Conservation (phyloP, 495 filamentous ascomycete genomes). For the Clavariopsis aquatica region DNA sequence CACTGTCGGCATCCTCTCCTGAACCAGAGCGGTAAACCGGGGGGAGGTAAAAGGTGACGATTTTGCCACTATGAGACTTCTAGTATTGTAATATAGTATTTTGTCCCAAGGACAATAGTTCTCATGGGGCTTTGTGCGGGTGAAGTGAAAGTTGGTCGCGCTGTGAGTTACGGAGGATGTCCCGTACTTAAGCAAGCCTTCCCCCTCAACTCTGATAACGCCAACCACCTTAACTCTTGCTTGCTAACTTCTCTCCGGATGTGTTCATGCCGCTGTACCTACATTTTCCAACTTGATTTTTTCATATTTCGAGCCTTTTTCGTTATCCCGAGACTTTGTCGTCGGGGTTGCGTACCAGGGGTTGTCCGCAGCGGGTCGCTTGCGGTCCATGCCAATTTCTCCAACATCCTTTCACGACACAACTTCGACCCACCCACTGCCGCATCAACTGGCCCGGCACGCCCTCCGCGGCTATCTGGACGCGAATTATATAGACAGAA, state of each 20-base stretch:
- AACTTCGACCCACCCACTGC: conserved; percentile 16
- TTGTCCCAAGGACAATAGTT: neutral
- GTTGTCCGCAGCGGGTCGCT: neutral
- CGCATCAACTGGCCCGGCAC: conserved; percentile 11
- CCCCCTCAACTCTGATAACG: conserved; percentile 4
- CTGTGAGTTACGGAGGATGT: neutral
- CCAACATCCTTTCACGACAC: conserved; percentile 14
- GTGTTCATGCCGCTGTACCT: no score
- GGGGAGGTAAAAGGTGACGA: neutral
- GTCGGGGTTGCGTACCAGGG: neutral
- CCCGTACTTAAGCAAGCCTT: neutral
- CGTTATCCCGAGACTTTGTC: neutral
- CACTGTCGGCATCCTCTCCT: neutral
- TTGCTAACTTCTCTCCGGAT: neutral
- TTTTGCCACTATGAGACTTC: neutral
- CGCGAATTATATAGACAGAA: conserved; percentile 9
- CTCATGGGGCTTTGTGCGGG: neutral
- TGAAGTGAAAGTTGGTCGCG: neutral
- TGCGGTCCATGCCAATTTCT: conserved; percentile 11
- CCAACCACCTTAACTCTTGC: neutral
- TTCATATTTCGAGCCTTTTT: neutral
- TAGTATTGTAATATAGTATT: neutral
- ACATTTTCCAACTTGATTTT: neutral
- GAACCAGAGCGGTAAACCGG: neutral
- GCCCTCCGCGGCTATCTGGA: conserved; percentile 5